Base-by-base conservation (phyloP, 106 monocot genomes). In the Dendrobium officinale region DNA sequence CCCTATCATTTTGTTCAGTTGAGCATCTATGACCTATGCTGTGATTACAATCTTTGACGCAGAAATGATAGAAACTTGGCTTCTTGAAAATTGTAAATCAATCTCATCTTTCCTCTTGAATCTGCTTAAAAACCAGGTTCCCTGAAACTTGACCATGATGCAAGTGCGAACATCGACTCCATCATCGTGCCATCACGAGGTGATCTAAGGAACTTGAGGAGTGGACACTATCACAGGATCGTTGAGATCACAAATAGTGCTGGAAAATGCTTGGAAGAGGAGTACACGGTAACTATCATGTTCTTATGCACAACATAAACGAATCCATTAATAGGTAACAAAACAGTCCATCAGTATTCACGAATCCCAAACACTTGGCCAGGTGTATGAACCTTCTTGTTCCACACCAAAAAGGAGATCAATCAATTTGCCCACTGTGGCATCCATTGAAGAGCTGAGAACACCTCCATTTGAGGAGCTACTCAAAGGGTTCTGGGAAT, bases 371-470 rank as follows among this genome's bases (percentile, higher is more conserved):
- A n/a, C 6, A 54, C 31, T 48, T 78, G 0, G 51, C n/a, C 67
- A 99, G 98, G 91, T 95, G 78, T 95, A 99, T 83, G 91, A 91
- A 79, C 92, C 91, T n/a, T 85, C 92, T 73, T 95, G 98, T 86
- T 92, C 90, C 18, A 95, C 98, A 17, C 98, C 94, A 29, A 90
- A 79, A 80, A 89, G 73, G 58, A 79, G 98, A 70, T 58, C 49
- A 2, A 90, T 99, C 43, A 86, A 88, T 80, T 75, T 91, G 33
- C 98, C 91, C 13, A 95, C 87, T 45, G 80, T 47, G n/a, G 49
- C 86, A 61, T 92, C 92, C 47, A 95, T 95, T 51, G 95, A 99
- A 79, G 92, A 93, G 80, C 79, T 99, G 80, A 88, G 91, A 82
- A 93, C 95, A 77, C 91, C 92, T 73, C 85, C 89, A 55, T 93